Evolutionary conservation across 2,329 filamentous ascomycete genomes (phyloP).

Genomic region (Paraconiothyrium sp.): DNA sequence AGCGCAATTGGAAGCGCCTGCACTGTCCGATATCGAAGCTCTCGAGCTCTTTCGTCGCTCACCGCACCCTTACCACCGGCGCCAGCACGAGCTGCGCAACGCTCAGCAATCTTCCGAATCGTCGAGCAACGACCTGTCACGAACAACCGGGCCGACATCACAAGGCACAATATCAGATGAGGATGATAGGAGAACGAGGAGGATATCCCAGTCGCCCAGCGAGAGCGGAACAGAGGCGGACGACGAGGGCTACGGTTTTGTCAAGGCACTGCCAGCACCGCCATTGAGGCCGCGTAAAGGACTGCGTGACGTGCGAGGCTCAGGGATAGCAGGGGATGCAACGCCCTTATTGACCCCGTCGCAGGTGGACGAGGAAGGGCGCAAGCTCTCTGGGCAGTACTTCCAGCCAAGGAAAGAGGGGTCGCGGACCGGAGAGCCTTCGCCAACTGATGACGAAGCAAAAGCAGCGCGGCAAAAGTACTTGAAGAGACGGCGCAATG

Average conservation of each 20-base stretch:
- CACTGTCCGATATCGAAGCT: slow-evolving; percentile 36
- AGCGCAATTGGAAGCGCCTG: slow-evolving; percentile 29
- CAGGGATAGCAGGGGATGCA: slow-evolving; percentile 44
- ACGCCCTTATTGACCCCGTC: slow-evolving; percentile 58
- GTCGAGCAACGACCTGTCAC: slow-evolving; percentile 31
- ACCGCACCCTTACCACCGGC: slow-evolving; percentile 51
- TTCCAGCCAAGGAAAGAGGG: slow-evolving; percentile 41
- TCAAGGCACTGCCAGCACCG: slow-evolving; percentile 85
- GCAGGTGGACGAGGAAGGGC: slow-evolving; percentile 58
- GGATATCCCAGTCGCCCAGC: slow-evolving; percentile 62
- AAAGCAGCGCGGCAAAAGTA: slow-evolving; percentile 69
- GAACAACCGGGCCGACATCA: slow-evolving; percentile 27
- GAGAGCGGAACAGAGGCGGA: slow-evolving; percentile 96
- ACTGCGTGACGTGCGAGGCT: slow-evolving; percentile 64
- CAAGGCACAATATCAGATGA: slow-evolving; percentile 36
- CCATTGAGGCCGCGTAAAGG: slow-evolving; percentile 79
- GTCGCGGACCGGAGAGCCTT: slow-evolving; percentile 26
- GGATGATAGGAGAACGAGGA: slow-evolving; percentile 39
- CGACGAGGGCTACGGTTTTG: slow-evolving; percentile 79
- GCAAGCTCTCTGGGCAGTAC: slow-evolving; percentile 48
- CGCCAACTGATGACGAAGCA: slow-evolving; percentile 45
- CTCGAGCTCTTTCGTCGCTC: slow-evolving; percentile 50
- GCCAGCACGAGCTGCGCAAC: slow-evolving; percentile 34
- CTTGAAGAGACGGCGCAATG: slow-evolving; percentile 86
- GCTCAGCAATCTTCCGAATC: slow-evolving; percentile 29